phyloP scores from a whole-genome alignment of 2,329 filamentous ascomycete species.

The Claviceps cyperi region DNA sequence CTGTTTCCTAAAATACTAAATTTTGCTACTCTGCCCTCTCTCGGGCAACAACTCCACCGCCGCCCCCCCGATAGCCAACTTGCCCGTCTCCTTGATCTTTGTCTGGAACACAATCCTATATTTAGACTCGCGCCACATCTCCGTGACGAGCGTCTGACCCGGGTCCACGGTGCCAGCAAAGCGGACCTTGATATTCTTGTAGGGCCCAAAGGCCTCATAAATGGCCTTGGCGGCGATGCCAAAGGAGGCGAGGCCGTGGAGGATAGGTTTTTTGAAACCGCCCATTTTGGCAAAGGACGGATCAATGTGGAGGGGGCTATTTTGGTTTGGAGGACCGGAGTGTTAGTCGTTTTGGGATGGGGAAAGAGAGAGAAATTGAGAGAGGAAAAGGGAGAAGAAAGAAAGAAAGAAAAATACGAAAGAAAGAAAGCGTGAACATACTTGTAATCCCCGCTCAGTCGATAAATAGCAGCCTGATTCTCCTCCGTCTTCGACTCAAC shows the following conservation, averaged over 20 bases:
- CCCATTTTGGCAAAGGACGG: constrained; percentile 88
- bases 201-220: constrained; percentile 65
- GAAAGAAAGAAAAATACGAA: not conserved
- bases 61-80: constrained; percentile 68
- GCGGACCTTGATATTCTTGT: constrained; percentile 84
- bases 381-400: not conserved
- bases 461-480: constrained; percentile 87
- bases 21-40: constrained; percentile 15
- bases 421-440: constrained; percentile 20
- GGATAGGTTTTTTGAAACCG: constrained; percentile 85
- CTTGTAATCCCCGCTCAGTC: constrained; percentile 88
- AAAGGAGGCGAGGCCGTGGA: constrained; percentile 94
- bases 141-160: constrained; percentile 78
- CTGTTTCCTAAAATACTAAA: constrained; percentile 1
- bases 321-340: no score
- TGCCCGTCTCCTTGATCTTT: constrained; percentile 85
- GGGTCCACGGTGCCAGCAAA: constrained; percentile 78
- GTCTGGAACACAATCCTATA: constrained; percentile 66
- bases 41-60: constrained; percentile 54
- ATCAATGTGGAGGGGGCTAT: constrained; percentile 78
- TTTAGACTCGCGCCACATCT: constrained; percentile 84
- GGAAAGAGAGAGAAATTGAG: not conserved
- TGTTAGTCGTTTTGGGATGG: not conserved
- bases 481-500: constrained; percentile 76
- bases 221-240: constrained; percentile 86